Evolutionary conservation across 1,284 basidiomycete genomes (phyloP).

Genomic region (Microbotryomycetes sp.): DNA sequence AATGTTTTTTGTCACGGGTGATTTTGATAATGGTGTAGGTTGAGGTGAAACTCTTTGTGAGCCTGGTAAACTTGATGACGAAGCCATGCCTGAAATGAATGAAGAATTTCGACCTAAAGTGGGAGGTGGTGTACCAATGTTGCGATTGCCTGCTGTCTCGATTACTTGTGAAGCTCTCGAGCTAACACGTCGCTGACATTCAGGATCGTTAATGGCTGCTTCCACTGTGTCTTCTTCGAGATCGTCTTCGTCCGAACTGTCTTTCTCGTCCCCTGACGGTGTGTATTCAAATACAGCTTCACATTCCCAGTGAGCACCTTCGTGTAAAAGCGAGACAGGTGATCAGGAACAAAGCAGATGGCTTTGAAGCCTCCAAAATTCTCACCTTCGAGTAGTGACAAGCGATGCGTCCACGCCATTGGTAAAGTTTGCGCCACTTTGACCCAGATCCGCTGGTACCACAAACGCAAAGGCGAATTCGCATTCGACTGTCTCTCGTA

Average conservation of each 20-base stretch:
- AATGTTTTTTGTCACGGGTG: not conserved
- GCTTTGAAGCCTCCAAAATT: not conserved
- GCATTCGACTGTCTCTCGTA: conserved; percentile 58
- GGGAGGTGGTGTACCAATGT: not conserved
- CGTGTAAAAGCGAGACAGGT: too few species aligned
- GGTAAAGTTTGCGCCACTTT: conserved; percentile 14
- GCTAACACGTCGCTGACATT: conserved; percentile 2
- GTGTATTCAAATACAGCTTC: conserved; percentile 34
- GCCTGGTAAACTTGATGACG: too few species aligned
- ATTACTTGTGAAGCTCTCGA: conserved; percentile 14
- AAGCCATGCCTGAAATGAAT: not conserved
- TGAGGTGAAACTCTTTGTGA: not conserved
- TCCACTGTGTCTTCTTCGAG: conserved; percentile 20
- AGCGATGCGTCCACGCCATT: conserved; percentile 16
- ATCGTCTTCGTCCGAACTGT: conserved; percentile 18
- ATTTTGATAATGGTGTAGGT: not conserved
- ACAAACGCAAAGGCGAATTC: conserved; percentile 7
- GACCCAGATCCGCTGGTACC: conserved; percentile 2
- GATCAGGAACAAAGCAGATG: not conserved
- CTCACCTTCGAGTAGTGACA: conserved; percentile 28
- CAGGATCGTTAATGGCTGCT: conserved; percentile 7
- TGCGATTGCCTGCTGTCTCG: conserved; percentile 1
- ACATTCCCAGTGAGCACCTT: conserved; percentile 33
- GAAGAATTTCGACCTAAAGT: not conserved
- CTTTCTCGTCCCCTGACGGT: conserved; percentile 24